Base-by-base conservation (phyloP, 805 yeast genomes). In the Ogataea haglerorum region DNA sequence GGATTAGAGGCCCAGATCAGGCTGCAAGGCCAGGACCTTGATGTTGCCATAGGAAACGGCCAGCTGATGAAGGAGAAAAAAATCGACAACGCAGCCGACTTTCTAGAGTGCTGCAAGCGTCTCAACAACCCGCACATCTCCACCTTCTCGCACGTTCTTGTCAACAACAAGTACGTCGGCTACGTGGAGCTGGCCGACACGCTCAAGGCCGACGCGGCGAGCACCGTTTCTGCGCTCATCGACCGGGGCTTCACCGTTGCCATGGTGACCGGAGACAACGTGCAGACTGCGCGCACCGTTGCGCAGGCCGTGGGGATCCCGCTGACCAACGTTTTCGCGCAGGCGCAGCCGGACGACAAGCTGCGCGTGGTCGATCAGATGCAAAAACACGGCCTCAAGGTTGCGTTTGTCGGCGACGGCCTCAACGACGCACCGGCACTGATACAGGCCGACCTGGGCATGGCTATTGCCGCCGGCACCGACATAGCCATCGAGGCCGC, bases 401-500 rank as follows among this genome's bases (percentile, higher is more conserved):
- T 93, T 30, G 91, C 90, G 5, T 89, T 95, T 70, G 82, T 93
- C 16, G 99, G 99, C 27, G 99, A 93, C 64, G 99, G 99, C 45
- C 86, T 93, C 50, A 93, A 93, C 61, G 99, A 93, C 60, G 95
- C 98, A 0, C 97, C 99, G 0, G 98, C 98, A 0, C 72, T 93
- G 40, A 95, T 87, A 1, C 75, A 83, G 41, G 85, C 96, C 1
- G 87, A 89, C 50, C 65, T 93, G 14, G 99, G 99, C 17, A 79
- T 95, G 53, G 93, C 98, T 9, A 78, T 95, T 43, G 82, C 95
- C 8, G 77, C 95, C 0, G 96, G 98, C 5, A 86, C 98, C 0
- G 98, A 93, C 55, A 86, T 93, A 51, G 98, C 99, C 1, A 84
- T 93, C 51, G 96, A 90, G 51, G 86, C 96, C n/a, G 96, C 99